Conservation (phyloP, 1,139 yeast genomes). For the Kodamaea sp. region DNA sequence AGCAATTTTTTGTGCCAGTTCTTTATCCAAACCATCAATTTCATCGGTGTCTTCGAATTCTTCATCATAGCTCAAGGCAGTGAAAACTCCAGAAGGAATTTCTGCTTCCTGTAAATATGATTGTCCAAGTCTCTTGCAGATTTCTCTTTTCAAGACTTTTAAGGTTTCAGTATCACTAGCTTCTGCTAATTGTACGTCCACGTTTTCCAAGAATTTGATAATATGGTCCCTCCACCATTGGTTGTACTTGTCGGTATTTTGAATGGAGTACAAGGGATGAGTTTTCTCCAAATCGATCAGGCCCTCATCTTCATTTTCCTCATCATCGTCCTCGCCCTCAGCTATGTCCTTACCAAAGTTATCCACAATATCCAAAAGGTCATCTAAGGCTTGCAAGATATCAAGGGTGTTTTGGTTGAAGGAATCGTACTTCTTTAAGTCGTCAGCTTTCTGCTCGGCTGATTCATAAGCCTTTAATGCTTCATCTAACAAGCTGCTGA, state of each 20-base stretch:
- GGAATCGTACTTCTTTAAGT: constrained; percentile 24
- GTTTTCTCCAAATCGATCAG: constrained; percentile 38
- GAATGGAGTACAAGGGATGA: constrained; percentile 57
- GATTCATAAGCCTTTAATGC: constrained; percentile 45
- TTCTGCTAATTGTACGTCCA: constrained; percentile 22
- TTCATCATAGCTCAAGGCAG: constrained; percentile 58
- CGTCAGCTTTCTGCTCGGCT: constrained; percentile 41
- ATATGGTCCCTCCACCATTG: constrained; percentile 61
- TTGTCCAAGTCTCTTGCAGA: constrained; percentile 58
- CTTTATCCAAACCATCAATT: constrained; percentile 40
- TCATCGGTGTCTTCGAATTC: constrained; percentile 45
- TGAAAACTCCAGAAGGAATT: constrained; percentile 54
- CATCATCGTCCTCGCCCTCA: constrained; percentile 44
- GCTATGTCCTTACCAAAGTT: constrained; percentile 58
- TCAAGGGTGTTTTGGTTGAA: constrained; percentile 48
- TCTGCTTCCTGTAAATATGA: constrained; percentile 65
- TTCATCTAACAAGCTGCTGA: constrained; percentile 39
- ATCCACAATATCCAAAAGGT: constrained; percentile 62
- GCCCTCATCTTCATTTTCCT: constrained; percentile 32
- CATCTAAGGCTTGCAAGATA: constrained; percentile 59
- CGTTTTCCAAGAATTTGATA: constrained; percentile 39
- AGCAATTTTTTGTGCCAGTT: constrained; percentile 52
- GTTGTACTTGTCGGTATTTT: constrained; percentile 39
- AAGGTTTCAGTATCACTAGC: constrained; percentile 10
- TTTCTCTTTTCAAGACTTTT: constrained; percentile 29